phyloP scores from a whole-genome alignment of 2,329 filamentous ascomycete species.

The Aspergillus novoparasiticus region DNA sequence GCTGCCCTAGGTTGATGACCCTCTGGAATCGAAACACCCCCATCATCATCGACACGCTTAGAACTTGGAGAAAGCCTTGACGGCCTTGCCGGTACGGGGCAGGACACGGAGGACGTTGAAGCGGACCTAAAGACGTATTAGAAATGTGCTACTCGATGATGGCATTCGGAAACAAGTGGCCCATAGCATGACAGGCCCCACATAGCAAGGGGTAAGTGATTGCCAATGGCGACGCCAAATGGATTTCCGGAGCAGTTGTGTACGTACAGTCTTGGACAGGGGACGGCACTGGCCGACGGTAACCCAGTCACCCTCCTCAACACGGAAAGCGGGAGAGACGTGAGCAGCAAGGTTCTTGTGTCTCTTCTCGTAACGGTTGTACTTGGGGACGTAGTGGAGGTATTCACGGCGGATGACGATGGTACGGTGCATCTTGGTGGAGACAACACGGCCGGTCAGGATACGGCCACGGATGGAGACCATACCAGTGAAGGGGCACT shows the following conservation, averaged over 20 bases:
- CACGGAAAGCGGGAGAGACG: constrained; percentile 99
- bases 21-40: constrained; percentile 32
- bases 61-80: constrained; percentile 99
- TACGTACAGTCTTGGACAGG: constrained; percentile 97
- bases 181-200: background rate
- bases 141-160: background rate
- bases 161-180: background rate
- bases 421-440: constrained; percentile 99
- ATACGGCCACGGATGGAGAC: constrained; percentile 99
- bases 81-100: constrained; percentile 92
- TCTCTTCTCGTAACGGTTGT: constrained; percentile 99
- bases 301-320: constrained; percentile 98
- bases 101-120: constrained; percentile 99
- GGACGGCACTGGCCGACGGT: constrained; percentile 99
- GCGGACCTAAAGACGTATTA: constrained; percentile 67
- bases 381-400: constrained; percentile 99
- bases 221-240: background rate
- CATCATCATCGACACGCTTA: constrained; percentile 57
- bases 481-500: constrained; percentile 99
- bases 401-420: constrained; percentile 99
- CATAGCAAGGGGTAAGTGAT: background rate
- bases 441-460: constrained; percentile 97
- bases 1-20: constrained; percentile 37
- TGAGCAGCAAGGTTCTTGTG: constrained; percentile 99
- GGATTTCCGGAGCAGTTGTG: background rate